phyloP scores from a whole-genome alignment of 208 protist species.

The Willaertia magna region DNA sequence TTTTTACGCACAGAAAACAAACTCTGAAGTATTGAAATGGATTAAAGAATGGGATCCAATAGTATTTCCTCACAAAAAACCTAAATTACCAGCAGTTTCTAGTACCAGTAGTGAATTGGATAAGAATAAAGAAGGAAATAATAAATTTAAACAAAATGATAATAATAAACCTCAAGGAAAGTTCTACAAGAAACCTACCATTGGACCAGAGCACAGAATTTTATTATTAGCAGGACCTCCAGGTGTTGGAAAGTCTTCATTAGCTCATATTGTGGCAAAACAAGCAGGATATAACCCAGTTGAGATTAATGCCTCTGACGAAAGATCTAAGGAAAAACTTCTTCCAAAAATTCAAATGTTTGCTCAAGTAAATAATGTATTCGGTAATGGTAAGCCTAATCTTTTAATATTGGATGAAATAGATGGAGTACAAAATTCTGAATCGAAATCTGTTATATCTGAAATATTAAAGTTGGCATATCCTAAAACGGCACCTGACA shows the following conservation, averaged over 20 bases:
- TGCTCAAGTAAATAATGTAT: not conserved
- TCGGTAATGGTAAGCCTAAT: not conserved
- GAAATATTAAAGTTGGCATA: not conserved
- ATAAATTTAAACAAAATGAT: not conserved
- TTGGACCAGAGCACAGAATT: not conserved
- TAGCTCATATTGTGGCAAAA: constrained; percentile 74
- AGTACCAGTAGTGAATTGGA: no score
- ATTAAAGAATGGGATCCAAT: constrained; percentile 31
- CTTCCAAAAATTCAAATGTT: not conserved
- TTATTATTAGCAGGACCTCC: constrained; percentile 50
- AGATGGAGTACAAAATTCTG: not conserved
- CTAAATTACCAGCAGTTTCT: no score
- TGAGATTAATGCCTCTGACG: constrained; percentile 85
- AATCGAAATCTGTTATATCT: not conserved
- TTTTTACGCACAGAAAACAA: not conserved
- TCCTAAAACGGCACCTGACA: not conserved
- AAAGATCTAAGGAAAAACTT: constrained; percentile 31
- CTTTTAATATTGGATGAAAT: constrained; percentile 8
- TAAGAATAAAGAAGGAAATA: not conserved
- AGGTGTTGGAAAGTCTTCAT: constrained; percentile 85
- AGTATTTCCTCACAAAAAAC: constrained; percentile 20
- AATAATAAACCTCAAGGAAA: not conserved
- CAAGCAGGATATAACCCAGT: constrained; percentile 78
- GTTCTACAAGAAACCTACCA: not conserved
- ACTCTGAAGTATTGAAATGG: constrained; percentile 22